These are phyloP conservation scores for Stagonosporopsis tanaceti DNA, from an alignment of 2,329 filamentous ascomycete genomes.

Conservation along the genomic window DNA sequence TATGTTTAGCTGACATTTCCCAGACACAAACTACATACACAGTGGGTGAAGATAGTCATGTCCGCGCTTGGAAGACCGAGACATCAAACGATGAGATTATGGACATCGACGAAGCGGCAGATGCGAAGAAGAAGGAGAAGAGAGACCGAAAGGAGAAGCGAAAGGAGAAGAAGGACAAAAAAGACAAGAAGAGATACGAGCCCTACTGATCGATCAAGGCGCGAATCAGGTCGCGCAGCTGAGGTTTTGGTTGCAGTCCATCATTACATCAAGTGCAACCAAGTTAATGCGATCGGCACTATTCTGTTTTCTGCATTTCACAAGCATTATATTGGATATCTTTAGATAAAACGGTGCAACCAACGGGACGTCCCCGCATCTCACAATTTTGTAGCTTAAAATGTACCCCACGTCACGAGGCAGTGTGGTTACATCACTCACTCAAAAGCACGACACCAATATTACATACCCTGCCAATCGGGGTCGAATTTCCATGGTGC, in stretches of 20 bases:
- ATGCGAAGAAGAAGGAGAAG: slow-evolving; percentile 28
- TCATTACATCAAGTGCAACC: not conserved
- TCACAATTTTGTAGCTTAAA: slow-evolving; percentile 8
- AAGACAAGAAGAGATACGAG: slow-evolving; percentile 49
- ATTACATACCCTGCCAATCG: not conserved
- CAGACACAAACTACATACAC: slow-evolving; percentile 52
- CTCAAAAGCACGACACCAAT: not conserved
- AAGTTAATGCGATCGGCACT: not conserved
- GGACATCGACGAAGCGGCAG: slow-evolving; percentile 36
- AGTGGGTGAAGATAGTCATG: slow-evolving; percentile 59
- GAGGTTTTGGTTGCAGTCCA: not conserved
- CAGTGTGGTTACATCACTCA: slow-evolving; percentile 18
- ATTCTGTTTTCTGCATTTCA: not conserved
- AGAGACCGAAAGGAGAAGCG: slow-evolving; percentile 43
- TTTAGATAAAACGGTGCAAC: not conserved
- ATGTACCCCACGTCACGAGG: slow-evolving; percentile 21
- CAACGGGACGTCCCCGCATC: not conserved
- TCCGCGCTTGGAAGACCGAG: slow-evolving; percentile 53
- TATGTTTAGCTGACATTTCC: slow-evolving; percentile 9
- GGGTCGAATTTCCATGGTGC: not conserved
- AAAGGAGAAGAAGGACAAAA: slow-evolving; percentile 47
- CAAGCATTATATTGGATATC: not conserved
- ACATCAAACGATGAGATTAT: slow-evolving; percentile 28
- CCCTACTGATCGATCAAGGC: slow-evolving; percentile 41
- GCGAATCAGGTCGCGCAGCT: not conserved